A percentile compares a stretch with the other conserved stretches of the same genome.
Evolutionary conservation across 176 grass and related monocot species (phyloP).

Genomic region (Hyparrhenia diplandra): DNA sequence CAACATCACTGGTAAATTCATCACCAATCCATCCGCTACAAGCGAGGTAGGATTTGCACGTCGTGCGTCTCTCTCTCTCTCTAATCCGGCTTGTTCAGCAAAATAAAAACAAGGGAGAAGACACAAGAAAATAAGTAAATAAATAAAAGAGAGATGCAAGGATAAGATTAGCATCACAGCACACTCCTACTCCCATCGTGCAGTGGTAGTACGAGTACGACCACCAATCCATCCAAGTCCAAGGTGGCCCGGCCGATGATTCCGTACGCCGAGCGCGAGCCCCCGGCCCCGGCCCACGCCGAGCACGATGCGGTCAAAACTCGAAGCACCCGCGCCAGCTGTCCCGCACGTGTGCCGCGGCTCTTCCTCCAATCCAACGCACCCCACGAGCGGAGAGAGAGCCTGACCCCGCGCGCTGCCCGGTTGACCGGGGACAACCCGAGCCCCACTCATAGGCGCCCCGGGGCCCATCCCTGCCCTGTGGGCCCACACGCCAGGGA

Average conservation of each 20-base stretch:
- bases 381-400: background rate
- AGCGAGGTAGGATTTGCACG: no score
- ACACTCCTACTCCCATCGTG: no score
- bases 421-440: conserved; percentile 48
- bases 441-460: conserved; percentile 9
- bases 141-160: no score
- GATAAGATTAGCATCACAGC: no score
- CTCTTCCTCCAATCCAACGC: background rate
- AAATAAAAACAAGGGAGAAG: no score
- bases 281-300: background rate
- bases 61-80: no score
- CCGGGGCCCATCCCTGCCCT: background rate
- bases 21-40: no score
- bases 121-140: no score
- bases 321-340: conserved; percentile 17
- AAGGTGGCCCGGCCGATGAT: background rate
- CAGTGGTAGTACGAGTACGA: background rate
- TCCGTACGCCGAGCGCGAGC: background rate
- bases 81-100: no score
- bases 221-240: no score
- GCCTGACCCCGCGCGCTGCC: background rate
- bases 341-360: conserved; percentile 31
- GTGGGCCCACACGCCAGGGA: background rate
- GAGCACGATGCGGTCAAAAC: conserved; percentile 3
- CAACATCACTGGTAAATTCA: no score